phyloP scores from a whole-genome alignment of 768 basidiomycete species.

The Pleurotus platypus region DNA sequence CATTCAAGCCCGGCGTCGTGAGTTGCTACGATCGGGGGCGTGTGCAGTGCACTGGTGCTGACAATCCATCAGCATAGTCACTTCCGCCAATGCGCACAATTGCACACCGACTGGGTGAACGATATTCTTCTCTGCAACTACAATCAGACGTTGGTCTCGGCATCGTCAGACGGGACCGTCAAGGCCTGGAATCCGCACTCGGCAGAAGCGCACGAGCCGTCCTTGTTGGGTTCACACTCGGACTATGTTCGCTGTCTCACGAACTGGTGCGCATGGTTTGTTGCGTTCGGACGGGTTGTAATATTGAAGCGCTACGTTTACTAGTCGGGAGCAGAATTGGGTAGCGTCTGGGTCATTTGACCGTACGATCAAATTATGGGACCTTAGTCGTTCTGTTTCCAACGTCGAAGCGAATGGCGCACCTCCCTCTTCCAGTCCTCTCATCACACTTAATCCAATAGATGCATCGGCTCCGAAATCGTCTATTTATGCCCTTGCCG shows the following conservation, averaged over 20 bases:
- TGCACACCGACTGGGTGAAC: conserved; percentile 95
- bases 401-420: conserved; percentile 8
- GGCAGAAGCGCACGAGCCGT: conserved; percentile 52
- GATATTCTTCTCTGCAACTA: conserved; percentile 89
- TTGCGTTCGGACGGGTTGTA: background rate
- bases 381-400: conserved; percentile 45
- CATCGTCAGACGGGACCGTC: conserved; percentile 93
- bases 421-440: conserved; percentile 34
- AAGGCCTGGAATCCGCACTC: conserved; percentile 92
- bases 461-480: conserved; percentile 66
- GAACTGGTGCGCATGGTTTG: conserved; percentile 48
- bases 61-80: conserved; percentile 39
- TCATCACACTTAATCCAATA: conserved; percentile 65
- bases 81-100: conserved; percentile 87
- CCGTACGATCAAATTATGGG: conserved; percentile 93
- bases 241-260: conserved; percentile 86
- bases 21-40: conserved; percentile 17
- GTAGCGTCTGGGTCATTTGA: conserved; percentile 94
- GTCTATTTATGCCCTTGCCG: conserved; percentile 74
- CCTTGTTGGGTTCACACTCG: conserved; percentile 67
- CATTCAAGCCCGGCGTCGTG: conserved; percentile 47
- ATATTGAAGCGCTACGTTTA: background rate
- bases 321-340: conserved; percentile 79
- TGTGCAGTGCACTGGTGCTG: conserved; percentile 6
- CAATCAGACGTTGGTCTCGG: conserved; percentile 92